A percentile compares a stretch with the other conserved stretches of the same genome.
Evolutionary conservation across 2,329 filamentous ascomycete genomes (phyloP).

Genomic region (Hymenoscyphus occultus): DNA sequence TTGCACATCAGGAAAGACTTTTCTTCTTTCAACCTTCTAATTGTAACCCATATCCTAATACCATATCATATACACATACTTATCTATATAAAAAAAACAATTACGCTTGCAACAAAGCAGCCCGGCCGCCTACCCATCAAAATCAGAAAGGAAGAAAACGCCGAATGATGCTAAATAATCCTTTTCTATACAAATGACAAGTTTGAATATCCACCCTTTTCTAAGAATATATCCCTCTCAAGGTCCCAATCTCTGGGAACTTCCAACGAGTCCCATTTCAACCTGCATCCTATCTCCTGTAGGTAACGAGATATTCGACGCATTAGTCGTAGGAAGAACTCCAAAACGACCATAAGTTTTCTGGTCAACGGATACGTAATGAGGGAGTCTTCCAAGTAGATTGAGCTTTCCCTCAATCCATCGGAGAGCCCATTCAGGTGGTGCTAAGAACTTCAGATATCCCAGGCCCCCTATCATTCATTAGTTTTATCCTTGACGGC

Average conservation of each 20-base stretch:
- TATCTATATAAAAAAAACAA: not conserved
- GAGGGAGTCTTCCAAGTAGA: conserved; percentile 76
- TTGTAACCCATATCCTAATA: not conserved
- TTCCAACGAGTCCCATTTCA: conserved; percentile 60
- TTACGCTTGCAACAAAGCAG: not conserved
- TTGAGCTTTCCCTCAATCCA: conserved; percentile 90
- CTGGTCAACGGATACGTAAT: conserved; percentile 92
- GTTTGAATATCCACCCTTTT: not conserved
- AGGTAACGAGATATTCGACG: conserved; percentile 37
- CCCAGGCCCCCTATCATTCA: conserved; percentile 70
- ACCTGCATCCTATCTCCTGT: conserved; percentile 37
- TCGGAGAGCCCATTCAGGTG: conserved; percentile 81
- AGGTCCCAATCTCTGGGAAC: conserved; percentile 66
- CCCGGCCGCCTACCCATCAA: not conserved
- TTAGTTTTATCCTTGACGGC: conserved; percentile 23
- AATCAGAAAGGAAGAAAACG: conserved; percentile 13
- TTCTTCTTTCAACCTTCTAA: too few relatives aligned
- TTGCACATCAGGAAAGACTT: too few relatives aligned
- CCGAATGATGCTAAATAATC: conserved; percentile 29
- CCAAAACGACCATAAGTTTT: conserved; percentile 94
- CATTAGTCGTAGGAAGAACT: conserved; percentile 66
- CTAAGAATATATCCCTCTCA: conserved; percentile 40
- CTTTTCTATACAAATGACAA: conserved; percentile 3
- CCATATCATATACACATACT: not conserved
- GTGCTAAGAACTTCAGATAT: conserved; percentile 84